Conservation (phyloP, 306 rosid species). For the Leucaena leucocephala region DNA sequence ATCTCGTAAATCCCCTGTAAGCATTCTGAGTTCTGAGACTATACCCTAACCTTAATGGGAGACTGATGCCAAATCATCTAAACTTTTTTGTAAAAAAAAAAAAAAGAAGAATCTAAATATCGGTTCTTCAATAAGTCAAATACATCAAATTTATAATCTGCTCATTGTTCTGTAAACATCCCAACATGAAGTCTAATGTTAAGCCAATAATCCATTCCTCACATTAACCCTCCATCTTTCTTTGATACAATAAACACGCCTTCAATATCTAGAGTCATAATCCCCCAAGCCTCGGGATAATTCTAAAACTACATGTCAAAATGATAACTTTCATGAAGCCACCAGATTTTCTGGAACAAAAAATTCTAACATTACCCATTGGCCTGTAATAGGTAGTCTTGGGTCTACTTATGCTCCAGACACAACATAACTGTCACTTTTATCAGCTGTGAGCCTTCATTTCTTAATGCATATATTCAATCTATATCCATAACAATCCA, state of each 20-base stretch:
- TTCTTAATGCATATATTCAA: slow-evolving; percentile 31
- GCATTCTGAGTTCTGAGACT: too few relatives aligned
- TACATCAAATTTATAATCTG: slow-evolving; percentile 3
- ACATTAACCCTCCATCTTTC: background rate
- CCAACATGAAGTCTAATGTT: slow-evolving; percentile 11
- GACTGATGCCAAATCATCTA: too few relatives aligned
- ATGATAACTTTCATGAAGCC: slow-evolving; percentile 9
- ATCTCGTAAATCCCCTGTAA: too few relatives aligned
- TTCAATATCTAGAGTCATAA: slow-evolving; percentile 16
- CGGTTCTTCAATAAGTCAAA: slow-evolving; percentile 12
- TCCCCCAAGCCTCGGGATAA: slow-evolving; percentile 19
- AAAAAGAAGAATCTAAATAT: background rate
- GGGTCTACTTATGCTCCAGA: too few relatives aligned
- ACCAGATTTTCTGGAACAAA: slow-evolving; percentile 20
- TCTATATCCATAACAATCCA: slow-evolving; percentile 25
- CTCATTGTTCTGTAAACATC: slow-evolving; percentile 11
- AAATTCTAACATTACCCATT: slow-evolving; percentile 17
- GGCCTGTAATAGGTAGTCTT: slow-evolving; percentile 13
- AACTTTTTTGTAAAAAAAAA: too few relatives aligned
- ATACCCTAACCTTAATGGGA: too few relatives aligned
- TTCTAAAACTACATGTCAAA: slow-evolving; percentile 21
- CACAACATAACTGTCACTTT: slow-evolving; percentile 27
- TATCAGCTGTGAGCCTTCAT: slow-evolving; percentile 15
- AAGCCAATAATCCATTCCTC: slow-evolving; percentile 19
- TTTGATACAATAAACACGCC: background rate